These are phyloP conservation scores for Coniochaeta hoffmannii DNA, from an alignment of 2,329 filamentous ascomycete genomes.

Conservation along the genomic window DNA sequence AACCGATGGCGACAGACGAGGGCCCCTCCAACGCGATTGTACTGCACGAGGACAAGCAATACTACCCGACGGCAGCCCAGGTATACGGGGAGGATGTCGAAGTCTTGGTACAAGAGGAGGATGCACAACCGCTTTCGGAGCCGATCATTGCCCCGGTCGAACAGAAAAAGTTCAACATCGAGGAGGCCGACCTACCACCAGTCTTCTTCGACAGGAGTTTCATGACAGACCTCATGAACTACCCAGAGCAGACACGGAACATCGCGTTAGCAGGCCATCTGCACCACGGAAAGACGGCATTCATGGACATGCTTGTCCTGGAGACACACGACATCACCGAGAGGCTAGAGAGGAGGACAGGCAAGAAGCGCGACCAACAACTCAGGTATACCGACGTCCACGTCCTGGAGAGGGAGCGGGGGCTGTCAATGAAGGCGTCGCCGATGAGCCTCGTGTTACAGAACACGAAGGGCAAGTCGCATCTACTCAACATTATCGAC, in stretches of 20 bases:
- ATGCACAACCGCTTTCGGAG: slow-evolving; percentile 84
- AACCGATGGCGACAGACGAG: slow-evolving; percentile 44
- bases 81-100: slow-evolving; percentile 93
- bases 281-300: slow-evolving; percentile 95
- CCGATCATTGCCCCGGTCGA: slow-evolving; percentile 91
- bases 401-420: slow-evolving; percentile 79
- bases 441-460: slow-evolving; percentile 92
- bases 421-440: slow-evolving; percentile 83
- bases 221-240: slow-evolving; percentile 94
- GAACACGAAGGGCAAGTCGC: slow-evolving; percentile 85
- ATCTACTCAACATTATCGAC: slow-evolving; percentile 90
- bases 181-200: slow-evolving; percentile 83
- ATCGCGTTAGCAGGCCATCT: slow-evolving; percentile 86
- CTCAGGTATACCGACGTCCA: slow-evolving; percentile 93
- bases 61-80: slow-evolving; percentile 96
- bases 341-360: slow-evolving; percentile 70
- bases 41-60: slow-evolving; percentile 98
- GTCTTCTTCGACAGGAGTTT: slow-evolving; percentile 85
- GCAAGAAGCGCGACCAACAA: slow-evolving; percentile 79
- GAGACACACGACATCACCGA: slow-evolving; percentile 87
- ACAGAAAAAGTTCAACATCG: slow-evolving; percentile 91
- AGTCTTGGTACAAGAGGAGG: slow-evolving; percentile 92
- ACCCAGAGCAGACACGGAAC: slow-evolving; percentile 89
- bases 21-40: slow-evolving; percentile 95
- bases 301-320: slow-evolving; percentile 96